phyloP scores from a whole-genome alignment of 176 grass and related monocot species.

The Guadua angustifolia region DNA sequence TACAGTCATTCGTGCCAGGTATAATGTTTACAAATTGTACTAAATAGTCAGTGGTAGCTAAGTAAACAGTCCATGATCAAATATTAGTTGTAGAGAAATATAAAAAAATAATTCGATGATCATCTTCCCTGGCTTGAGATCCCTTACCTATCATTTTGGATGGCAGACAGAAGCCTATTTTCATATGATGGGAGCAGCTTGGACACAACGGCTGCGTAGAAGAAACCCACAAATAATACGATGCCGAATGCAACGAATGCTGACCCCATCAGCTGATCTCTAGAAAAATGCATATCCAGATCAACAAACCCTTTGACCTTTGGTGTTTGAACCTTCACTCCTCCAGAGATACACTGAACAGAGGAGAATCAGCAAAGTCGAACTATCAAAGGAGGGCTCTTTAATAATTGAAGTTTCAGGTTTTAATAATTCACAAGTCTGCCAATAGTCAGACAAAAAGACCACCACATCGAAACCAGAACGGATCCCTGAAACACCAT shows the following conservation, averaged over 20 bases:
- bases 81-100: neutral
- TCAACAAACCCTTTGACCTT: neutral
- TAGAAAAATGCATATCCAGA: slow-evolving; percentile 32
- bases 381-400: neutral
- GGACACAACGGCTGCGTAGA: slow-evolving; percentile 47
- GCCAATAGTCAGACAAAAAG: neutral
- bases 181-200: slow-evolving; percentile 60
- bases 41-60: neutral
- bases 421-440: neutral
- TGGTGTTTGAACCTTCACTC: neutral
- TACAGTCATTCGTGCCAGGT: neutral
- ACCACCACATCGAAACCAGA: neutral
- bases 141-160: slow-evolving; percentile 60
- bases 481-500: neutral
- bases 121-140: neutral
- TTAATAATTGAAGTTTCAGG: neutral
- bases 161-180: slow-evolving; percentile 45
- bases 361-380: neutral
- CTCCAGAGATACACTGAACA: neutral
- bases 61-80: neutral
- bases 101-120: neutral
- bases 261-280: slow-evolving; percentile 10
- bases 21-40: neutral
- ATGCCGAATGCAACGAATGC: slow-evolving; percentile 39
- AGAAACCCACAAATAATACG: slow-evolving; percentile 46